Percentiles rank a stretch among this genome's conserved stretches.
Evolutionary conservation across 139 green algal genomes (phyloP).

Genomic region (Chlorella sp.): DNA sequence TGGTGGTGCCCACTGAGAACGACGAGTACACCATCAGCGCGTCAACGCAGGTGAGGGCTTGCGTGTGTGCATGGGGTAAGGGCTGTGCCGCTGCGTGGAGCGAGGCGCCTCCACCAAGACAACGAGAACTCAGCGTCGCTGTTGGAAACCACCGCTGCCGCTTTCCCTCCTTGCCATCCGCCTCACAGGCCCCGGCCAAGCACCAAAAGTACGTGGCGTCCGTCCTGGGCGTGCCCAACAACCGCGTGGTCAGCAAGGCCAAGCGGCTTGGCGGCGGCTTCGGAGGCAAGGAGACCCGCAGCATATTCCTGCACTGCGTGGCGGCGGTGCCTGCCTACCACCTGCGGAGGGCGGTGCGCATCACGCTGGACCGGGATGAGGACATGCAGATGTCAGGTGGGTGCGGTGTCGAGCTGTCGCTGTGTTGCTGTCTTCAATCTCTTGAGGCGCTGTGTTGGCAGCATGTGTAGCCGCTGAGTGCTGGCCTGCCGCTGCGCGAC

Average conservation of each 20-base stretch:
- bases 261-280: conserved; percentile 95
- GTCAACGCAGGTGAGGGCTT: conserved; percentile 68
- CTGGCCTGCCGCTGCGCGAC: too few relatives aligned
- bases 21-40: conserved; percentile 72
- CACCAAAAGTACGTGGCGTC: conserved; percentile 74
- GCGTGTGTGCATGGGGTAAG: too few relatives aligned
- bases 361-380: conserved; percentile 85
- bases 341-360: conserved; percentile 58
- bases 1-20: conserved; percentile 79
- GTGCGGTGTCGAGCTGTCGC: neutral
- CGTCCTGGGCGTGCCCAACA: conserved; percentile 72
- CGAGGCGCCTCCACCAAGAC: too few relatives aligned
- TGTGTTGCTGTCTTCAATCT: neutral
- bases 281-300: conserved; percentile 94
- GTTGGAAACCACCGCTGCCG: neutral
- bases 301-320: conserved; percentile 65
- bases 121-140: too few relatives aligned
- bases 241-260: conserved; percentile 70
- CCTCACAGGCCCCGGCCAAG: conserved; percentile 66
- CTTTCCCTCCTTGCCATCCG: neutral
- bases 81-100: too few relatives aligned
- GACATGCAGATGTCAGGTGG: conserved; percentile 84
- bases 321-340: conserved; percentile 74
- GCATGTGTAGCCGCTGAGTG: too few relatives aligned
- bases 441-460: neutral